phyloP scores from a whole-genome alignment of 495 filamentous ascomycete species.

The Massariosphaeria phaeospora region DNA sequence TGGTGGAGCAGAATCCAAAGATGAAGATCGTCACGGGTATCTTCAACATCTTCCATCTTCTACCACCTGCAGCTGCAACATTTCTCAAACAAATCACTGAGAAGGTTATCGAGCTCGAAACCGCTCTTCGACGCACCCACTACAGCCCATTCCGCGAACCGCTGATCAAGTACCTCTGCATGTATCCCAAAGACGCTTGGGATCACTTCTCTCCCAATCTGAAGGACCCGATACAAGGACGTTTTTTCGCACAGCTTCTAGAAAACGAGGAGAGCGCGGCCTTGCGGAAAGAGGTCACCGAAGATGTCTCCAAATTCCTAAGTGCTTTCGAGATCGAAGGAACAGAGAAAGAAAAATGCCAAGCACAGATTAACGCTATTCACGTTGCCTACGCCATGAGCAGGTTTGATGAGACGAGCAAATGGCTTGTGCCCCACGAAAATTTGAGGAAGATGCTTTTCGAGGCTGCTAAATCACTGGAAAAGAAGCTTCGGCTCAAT shows the following conservation, averaged over 20 bases:
- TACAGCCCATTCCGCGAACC: conserved; percentile 88
- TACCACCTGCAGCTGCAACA: conserved; percentile 79
- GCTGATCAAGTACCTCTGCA: conserved; percentile 89
- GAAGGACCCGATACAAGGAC: conserved; percentile 76
- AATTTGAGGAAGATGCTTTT: conserved; percentile 67
- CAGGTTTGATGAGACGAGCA: conserved; percentile 52
- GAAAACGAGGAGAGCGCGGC: conserved; percentile 66
- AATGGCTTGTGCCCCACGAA: conserved; percentile 74
- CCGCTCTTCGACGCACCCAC: conserved; percentile 79
- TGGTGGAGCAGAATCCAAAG: conserved; percentile 82
- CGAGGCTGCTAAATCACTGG: conserved; percentile 63
- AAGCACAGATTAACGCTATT: conserved; percentile 80
- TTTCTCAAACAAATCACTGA: conserved; percentile 88
- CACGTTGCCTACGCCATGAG: conserved; percentile 75
- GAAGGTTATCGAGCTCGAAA: conserved; percentile 82
- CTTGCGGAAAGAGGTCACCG: conserved; percentile 66
- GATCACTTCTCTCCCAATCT: conserved; percentile 68
- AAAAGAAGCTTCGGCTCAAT: conserved; percentile 63
- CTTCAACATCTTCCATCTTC: conserved; percentile 91
- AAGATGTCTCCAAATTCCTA: conserved; percentile 64
- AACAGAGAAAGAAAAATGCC: conserved; percentile 57
- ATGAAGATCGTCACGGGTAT: conserved; percentile 93
- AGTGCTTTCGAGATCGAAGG: conserved; percentile 58
- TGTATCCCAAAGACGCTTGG: conserved; percentile 86
- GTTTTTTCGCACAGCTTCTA: conserved; percentile 93